Base-by-base conservation (phyloP, 345 rosid species). In the Citrus reticulata region DNA sequence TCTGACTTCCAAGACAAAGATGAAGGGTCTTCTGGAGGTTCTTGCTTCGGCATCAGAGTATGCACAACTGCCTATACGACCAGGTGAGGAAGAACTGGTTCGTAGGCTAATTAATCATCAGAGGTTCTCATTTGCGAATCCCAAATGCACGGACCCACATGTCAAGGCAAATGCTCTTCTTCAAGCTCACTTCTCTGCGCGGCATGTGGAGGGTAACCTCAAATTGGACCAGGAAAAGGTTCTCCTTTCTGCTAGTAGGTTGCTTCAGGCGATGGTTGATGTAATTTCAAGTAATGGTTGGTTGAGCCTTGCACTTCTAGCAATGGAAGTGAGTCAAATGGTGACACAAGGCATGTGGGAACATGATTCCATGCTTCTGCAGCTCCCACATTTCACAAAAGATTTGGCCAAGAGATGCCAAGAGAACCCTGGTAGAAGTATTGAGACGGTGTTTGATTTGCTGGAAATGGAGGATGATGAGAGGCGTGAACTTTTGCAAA, bases 161-260 rank as follows among this genome's bases (percentile, higher is more conserved):
- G 93, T 90, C 77, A 96, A 96, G 86, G 97, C 97, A 32, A 96
- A 94, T 83, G 93, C 88, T 0, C 88, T 96, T 83, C 97, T 96
- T 62, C 98, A 95, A 84, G 97, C 97, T 22, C 97, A 93, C 86
- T 95, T 95, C 87, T 91, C 98, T 3, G 87, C 97, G 92, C 99
- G 92, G 64, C 81, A 79, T 14, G 81, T 89, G n/a, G 91, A 37
- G 2, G 92, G 93, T 71, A 94, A 87, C 83, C 82, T 94, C 79
- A 91, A 91, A 59, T 51, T 87, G 81, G 97, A 95, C 84, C 97
- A 92, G 87, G 88, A 90, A 64, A 97, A 92, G 87, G 93, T 93
- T 76, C 93, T 93, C 27, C 19, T 42, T 42, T 10, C 49, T 42
- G 49, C 49, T 42, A 10, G 49, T 42, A 10, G 49, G 49, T 42